These are phyloP conservation scores for Alnus glutinosa DNA, from an alignment of 306 rosid species.

Conservation along the genomic window DNA sequence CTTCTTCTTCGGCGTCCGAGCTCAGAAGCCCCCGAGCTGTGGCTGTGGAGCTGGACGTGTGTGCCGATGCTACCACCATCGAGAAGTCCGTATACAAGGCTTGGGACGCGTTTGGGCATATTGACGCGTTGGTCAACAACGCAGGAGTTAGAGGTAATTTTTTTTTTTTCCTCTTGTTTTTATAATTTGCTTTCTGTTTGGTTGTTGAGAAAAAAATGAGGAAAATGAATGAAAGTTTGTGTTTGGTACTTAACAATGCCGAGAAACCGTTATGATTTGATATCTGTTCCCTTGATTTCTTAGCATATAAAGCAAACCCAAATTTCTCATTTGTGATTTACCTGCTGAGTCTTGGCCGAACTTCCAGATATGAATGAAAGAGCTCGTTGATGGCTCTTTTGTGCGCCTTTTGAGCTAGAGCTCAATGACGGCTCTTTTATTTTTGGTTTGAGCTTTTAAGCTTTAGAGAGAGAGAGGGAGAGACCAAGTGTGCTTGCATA, in stretches of 20 bases:
- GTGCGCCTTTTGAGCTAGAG: background rate
- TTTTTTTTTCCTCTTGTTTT: background rate
- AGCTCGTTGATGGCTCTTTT: no score
- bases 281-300: background rate
- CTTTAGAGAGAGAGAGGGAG: no score
- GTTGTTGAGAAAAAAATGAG: background rate
- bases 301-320: background rate
- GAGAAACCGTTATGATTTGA: background rate
- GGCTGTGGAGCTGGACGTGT: constrained; percentile 66
- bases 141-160: constrained; percentile 74
- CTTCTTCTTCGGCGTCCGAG: background rate
- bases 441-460: no score
- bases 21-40: constrained; percentile 35
- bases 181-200: background rate
- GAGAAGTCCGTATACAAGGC: constrained; percentile 57
- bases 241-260: background rate
- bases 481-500: no score
- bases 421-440: background rate
- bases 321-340: background rate
- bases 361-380: background rate
- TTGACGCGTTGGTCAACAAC: constrained; percentile 71
- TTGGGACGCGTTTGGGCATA: constrained; percentile 72
- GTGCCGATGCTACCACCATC: constrained; percentile 49
- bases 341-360: background rate
- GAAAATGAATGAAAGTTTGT: background rate